Percentiles rank a stretch among this genome's conserved stretches.
These are phyloP conservation scores for Cercospora sp. DNA, from an alignment of 2,329 filamentous ascomycete species.

Conservation along the genomic window DNA sequence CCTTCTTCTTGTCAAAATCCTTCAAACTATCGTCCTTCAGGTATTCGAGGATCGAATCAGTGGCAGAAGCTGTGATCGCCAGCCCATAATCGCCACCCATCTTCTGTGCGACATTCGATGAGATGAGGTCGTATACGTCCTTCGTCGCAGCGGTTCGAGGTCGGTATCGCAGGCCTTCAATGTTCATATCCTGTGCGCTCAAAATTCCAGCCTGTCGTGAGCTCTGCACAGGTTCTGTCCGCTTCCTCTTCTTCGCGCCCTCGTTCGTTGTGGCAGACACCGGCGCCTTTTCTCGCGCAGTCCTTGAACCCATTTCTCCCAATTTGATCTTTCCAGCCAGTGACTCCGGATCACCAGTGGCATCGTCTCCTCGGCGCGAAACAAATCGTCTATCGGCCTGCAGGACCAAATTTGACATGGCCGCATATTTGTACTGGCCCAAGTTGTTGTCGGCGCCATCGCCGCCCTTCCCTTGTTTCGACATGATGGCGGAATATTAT, in stretches of 20 bases:
- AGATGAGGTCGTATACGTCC: slow-evolving; percentile 89
- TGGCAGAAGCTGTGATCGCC: slow-evolving; percentile 87
- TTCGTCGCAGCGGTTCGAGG: slow-evolving; percentile 88
- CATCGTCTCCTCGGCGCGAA: slow-evolving; percentile 87
- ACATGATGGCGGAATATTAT: slow-evolving; percentile 29
- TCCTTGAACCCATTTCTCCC: slow-evolving; percentile 87
- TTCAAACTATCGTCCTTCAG: slow-evolving; percentile 95
- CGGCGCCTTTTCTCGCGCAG: slow-evolving; percentile 75
- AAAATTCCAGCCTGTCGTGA: slow-evolving; percentile 74
- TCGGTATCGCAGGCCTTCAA: slow-evolving; percentile 89
- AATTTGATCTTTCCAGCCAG: slow-evolving; percentile 92
- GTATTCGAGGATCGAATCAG: slow-evolving; percentile 85
- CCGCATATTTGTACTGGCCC: slow-evolving; percentile 43
- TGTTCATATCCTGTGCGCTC: slow-evolving; percentile 78
- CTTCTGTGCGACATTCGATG: slow-evolving; percentile 83
- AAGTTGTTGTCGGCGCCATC: slow-evolving; percentile 38
- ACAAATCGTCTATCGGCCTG: slow-evolving; percentile 98
- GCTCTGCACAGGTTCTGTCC: slow-evolving; percentile 66
- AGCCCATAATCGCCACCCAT: slow-evolving; percentile 93
- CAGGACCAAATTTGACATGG: slow-evolving; percentile 98
- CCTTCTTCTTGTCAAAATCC: slow-evolving; percentile 97
- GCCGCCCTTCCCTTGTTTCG: slow-evolving; percentile 27
- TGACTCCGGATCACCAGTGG: slow-evolving; percentile 95
- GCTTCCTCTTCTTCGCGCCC: slow-evolving; percentile 80
- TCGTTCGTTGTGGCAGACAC: slow-evolving; percentile 58